A percentile compares a stretch with the other conserved stretches of the same genome.
Evolutionary conservation across 2,329 filamentous ascomycete genomes (phyloP).

Genomic region (Drechmeria coniospora): DNA sequence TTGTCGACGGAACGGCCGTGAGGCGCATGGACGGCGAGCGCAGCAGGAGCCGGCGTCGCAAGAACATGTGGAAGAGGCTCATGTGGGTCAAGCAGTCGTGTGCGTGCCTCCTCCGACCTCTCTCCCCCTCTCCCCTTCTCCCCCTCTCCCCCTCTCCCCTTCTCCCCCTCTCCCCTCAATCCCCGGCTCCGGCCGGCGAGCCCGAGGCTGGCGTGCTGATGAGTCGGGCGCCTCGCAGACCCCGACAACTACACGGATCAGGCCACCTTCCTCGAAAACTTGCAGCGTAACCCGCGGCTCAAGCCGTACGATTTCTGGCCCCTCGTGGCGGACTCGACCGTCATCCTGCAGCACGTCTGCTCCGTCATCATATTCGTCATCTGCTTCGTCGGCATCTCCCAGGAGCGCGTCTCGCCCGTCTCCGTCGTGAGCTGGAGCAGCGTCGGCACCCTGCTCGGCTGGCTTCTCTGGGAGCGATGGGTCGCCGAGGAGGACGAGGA

Average conservation of each 20-base stretch:
- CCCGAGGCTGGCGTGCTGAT: neutral
- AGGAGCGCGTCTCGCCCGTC: slow-evolving; percentile 78
- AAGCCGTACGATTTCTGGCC: slow-evolving; percentile 98
- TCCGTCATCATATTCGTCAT: slow-evolving; percentile 90
- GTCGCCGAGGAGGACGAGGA: slow-evolving; percentile 49
- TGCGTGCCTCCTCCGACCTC: slow-evolving; percentile 23
- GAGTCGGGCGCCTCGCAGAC: slow-evolving; percentile 42
- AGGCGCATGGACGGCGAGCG: slow-evolving; percentile 36
- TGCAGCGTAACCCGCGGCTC: slow-evolving; percentile 85
- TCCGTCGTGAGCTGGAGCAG: slow-evolving; percentile 77
- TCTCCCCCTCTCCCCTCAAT: neutral
- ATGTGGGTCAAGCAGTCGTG: slow-evolving; percentile 96
- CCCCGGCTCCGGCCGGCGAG: neutral
- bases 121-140: slow-evolving; percentile 1
- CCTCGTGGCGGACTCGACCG: slow-evolving; percentile 82
- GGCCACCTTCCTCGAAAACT: slow-evolving; percentile 86
- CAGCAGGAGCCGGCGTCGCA: slow-evolving; percentile 52
- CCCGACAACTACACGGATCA: slow-evolving; percentile 99
- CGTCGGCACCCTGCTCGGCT: slow-evolving; percentile 68
- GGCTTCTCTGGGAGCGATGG: slow-evolving; percentile 88
- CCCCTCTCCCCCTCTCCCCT: neutral
- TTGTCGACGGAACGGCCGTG: slow-evolving; percentile 21
- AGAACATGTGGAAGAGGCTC: slow-evolving; percentile 80
- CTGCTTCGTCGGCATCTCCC: slow-evolving; percentile 81
- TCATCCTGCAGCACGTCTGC: slow-evolving; percentile 93